phyloP scores from a whole-genome alignment of 257 asterid species.

The Linderniella brevidens region DNA sequence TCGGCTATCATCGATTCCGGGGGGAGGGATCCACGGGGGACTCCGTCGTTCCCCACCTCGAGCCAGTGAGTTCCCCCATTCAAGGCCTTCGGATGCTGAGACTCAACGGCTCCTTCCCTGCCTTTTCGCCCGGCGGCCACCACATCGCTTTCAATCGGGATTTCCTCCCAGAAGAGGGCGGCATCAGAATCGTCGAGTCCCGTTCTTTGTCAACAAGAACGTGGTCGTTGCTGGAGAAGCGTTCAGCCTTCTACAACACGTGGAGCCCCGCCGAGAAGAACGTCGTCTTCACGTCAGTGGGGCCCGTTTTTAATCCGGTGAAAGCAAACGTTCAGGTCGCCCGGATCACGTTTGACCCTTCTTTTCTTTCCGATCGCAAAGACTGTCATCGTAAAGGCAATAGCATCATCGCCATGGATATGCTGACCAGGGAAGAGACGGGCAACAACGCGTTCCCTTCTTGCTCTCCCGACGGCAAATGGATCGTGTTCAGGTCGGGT shows the following conservation, averaged over 20 bases:
- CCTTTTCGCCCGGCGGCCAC: conserved; percentile 55
- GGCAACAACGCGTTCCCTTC: conserved; percentile 84
- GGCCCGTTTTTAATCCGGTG: conserved; percentile 47
- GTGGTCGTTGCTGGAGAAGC: conserved; percentile 36
- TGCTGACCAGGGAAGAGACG: conserved; percentile 43
- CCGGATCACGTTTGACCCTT: conserved; percentile 39
- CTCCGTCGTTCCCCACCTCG: conserved; percentile 33
- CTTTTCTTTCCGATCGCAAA: conserved; percentile 14
- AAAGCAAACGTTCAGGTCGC: conserved; percentile 47
- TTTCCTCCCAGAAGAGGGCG: conserved; percentile 20
- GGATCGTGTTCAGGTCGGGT: conserved; percentile 60
- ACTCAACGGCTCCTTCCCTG: conserved; percentile 51
- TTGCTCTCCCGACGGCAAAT: conserved; percentile 69
- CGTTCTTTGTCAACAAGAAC: conserved; percentile 31
- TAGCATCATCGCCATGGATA: no score
- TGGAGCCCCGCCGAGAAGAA: conserved; percentile 60
- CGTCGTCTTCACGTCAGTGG: conserved; percentile 54
- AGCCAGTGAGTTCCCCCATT: conserved; percentile 29
- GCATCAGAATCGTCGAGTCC: conserved; percentile 38
- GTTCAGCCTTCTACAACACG: conserved; percentile 33
- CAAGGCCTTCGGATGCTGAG: conserved; percentile 36
- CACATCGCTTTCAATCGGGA: conserved; percentile 38
- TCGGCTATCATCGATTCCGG: conserved; percentile 63
- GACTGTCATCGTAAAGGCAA: conserved; percentile 19
- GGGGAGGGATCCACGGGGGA: conserved; percentile 33